These are phyloP conservation scores for Pleurostoma richardsiae DNA, from an alignment of 2,329 filamentous ascomycete genomes.

Conservation along the genomic window DNA sequence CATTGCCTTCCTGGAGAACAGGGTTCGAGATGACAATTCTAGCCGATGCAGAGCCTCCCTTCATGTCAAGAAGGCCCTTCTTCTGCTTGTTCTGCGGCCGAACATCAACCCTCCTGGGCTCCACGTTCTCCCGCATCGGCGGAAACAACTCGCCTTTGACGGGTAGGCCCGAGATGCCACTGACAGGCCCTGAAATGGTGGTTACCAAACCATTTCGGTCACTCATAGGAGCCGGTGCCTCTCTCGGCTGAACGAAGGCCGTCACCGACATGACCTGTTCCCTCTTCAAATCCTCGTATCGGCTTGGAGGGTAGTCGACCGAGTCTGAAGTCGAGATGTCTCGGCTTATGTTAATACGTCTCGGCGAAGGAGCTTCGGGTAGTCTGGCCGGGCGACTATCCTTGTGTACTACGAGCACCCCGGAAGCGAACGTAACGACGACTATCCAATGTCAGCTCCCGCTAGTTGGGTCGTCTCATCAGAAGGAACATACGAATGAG, in stretches of 20 bases:
- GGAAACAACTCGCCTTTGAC: constrained; percentile 36
- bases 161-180: constrained; percentile 26
- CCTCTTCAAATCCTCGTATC: constrained; percentile 44
- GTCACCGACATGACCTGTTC: constrained; percentile 29
- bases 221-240: constrained; percentile 15
- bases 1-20: constrained; percentile 31
- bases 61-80: constrained; percentile 19
- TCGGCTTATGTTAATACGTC: constrained; percentile 26
- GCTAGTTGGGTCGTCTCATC: neutral
- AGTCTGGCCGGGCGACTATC: constrained; percentile 5
- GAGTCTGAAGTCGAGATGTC: constrained; percentile 37
- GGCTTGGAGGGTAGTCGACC: constrained; percentile 34
- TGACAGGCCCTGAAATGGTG: constrained; percentile 28
- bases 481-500: constrained; percentile 37
- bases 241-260: constrained; percentile 26
- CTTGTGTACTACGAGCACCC: constrained; percentile 18
- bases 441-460: constrained; percentile 20
- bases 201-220: constrained; percentile 23
- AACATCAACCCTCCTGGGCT: constrained; percentile 12
- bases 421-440: constrained; percentile 32
- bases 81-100: constrained; percentile 15
- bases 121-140: constrained; percentile 25
- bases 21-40: constrained; percentile 42
- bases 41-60: constrained; percentile 15
- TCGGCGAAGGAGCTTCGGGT: constrained; percentile 33